A percentile compares a stretch with the other conserved stretches of the same genome.
These are phyloP conservation scores for Phragmites australis DNA, from an alignment of 176 grass and related monocot species.

Conservation along the genomic window DNA sequence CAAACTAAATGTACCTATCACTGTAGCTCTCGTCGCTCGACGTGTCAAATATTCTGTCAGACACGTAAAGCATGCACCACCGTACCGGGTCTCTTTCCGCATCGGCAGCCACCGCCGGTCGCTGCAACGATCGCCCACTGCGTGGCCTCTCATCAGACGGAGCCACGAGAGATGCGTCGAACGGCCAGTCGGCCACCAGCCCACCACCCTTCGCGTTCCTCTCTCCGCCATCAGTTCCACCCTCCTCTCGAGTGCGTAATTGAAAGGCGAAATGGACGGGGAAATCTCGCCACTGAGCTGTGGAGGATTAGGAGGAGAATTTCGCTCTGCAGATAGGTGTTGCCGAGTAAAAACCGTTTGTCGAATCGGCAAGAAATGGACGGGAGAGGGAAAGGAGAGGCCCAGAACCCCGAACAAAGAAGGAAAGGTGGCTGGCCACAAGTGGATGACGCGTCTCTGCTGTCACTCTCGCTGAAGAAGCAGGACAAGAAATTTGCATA, in stretches of 20 bases:
- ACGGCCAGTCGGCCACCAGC: neutral
- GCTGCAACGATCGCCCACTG: neutral
- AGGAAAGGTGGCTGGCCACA: constrained; percentile 4
- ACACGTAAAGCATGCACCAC: neutral
- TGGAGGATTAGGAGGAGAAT: neutral
- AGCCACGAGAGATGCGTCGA: constrained; percentile 16
- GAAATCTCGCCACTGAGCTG: neutral
- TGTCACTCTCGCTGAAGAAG: constrained; percentile 16
- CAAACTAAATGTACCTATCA: neutral
- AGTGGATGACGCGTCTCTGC: neutral
- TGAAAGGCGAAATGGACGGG: neutral
- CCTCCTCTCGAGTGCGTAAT: neutral
- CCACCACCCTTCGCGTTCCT: neutral
- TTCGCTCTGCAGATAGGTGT: neutral
- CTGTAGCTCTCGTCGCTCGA: neutral
- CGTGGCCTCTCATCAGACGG: too few species aligned
- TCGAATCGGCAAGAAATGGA: constrained; percentile 27
- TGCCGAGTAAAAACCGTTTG: neutral
- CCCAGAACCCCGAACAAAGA: constrained; percentile 6
- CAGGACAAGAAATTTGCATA: neutral
- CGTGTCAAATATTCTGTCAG: neutral
- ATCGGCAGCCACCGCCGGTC: neutral
- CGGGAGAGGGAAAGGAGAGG: neutral
- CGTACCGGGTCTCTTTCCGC: neutral
- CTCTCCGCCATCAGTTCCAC: neutral